Conservation (phyloP, 495 filamentous ascomycete genomes). For the Apiosordaria backusii region DNA sequence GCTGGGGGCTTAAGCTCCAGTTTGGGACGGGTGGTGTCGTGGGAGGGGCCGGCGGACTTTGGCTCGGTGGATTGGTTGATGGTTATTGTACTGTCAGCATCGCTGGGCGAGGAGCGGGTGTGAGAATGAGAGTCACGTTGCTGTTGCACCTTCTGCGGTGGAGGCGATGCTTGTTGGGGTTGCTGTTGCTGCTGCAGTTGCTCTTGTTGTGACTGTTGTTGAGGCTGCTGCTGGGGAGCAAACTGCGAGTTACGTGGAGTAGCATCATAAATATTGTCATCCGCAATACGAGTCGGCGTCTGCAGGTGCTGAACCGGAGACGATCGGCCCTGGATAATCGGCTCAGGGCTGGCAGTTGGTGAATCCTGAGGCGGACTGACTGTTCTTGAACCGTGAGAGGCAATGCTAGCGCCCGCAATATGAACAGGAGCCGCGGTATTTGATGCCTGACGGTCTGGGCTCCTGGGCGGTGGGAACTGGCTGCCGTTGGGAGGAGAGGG, state of each 20-base stretch:
- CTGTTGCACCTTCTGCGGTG: conserved; percentile 1
- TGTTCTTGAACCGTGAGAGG: conserved; percentile 16
- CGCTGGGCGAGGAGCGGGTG: not conserved
- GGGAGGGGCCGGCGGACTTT: conserved; percentile 17
- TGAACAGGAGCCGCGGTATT: not conserved
- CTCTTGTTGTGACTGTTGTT: conserved; percentile 4
- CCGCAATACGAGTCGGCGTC: conserved; percentile 17
- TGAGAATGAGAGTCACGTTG: not conserved
- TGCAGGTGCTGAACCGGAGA: conserved; percentile 10
- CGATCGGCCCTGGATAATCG: not conserved
- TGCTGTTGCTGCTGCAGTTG: conserved; percentile 2
- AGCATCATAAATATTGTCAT: conserved; percentile 46
- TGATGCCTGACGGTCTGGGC: not conserved
- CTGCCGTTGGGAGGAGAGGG: conserved; percentile 13
- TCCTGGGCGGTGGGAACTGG: conserved; percentile 5
- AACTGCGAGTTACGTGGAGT: conserved; percentile 35
- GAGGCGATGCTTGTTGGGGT: conserved; percentile 1
- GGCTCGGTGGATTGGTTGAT: conserved; percentile 13
- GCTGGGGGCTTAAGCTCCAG: not conserved
- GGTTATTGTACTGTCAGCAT: conserved; percentile 7
- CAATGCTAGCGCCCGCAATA: not conserved
- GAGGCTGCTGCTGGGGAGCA: not conserved
- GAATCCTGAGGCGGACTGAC: conserved; percentile 27
- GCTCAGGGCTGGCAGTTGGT: not conserved
- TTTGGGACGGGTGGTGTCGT: conserved; percentile 10